Evolutionary conservation across 208 protist genomes (phyloP).

Genomic region (Trypanosoma melophagium): DNA sequence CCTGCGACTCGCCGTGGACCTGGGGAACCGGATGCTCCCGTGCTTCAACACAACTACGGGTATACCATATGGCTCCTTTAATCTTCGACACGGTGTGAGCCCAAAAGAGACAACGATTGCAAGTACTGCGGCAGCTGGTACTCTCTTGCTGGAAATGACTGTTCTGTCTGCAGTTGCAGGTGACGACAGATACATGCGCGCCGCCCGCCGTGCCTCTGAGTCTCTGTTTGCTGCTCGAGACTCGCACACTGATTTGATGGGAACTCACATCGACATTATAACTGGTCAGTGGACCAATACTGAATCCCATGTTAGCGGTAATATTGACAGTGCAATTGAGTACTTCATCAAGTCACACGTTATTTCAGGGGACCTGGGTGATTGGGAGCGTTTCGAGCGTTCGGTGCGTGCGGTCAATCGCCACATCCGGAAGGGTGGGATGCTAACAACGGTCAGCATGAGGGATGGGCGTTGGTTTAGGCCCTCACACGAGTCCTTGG

Average conservation of each 20-base stretch:
- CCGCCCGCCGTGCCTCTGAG: constrained; percentile 33
- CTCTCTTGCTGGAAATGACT: constrained; percentile 62
- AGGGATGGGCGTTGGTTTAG: constrained; percentile 19
- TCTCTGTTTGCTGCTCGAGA: constrained; percentile 35
- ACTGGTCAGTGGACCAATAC: constrained; percentile 28
- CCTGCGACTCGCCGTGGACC: constrained; percentile 51
- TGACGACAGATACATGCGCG: constrained; percentile 37
- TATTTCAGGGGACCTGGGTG: constrained; percentile 52
- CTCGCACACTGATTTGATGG: constrained; percentile 35
- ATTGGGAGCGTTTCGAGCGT: constrained; percentile 52
- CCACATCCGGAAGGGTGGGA: constrained; percentile 30
- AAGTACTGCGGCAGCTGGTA: constrained; percentile 57
- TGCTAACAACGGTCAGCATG: constrained; percentile 68
- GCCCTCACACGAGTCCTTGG: constrained; percentile 53
- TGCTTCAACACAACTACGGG: constrained; percentile 84
- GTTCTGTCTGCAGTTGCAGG: constrained; percentile 43
- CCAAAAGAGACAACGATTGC: constrained; percentile 46
- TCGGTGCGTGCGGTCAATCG: constrained; percentile 21
- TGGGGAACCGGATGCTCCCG: constrained; percentile 49
- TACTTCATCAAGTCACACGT: constrained; percentile 85
- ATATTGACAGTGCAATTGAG: constrained; percentile 82
- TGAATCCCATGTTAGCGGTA: constrained; percentile 55
- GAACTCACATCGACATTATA: constrained; percentile 47
- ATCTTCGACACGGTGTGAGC: constrained; percentile 69
- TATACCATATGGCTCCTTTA: constrained; percentile 86